Evolutionary conservation across 225 moss, liverwort and hornwort genomes (phyloP).

Genomic region (Physcomitrellopsis africana): DNA sequence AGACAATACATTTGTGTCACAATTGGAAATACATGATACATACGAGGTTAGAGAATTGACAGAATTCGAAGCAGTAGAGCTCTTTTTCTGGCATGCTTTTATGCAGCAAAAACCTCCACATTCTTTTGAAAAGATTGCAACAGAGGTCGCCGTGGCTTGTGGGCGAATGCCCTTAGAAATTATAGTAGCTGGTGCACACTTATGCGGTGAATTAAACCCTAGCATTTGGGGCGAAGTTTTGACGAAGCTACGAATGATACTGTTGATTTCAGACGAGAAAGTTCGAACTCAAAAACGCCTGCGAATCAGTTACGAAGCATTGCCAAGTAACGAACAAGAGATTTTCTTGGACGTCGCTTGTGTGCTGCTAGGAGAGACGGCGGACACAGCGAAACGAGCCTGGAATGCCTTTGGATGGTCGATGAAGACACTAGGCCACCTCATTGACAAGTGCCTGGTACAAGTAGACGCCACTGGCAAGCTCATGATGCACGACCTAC

Average conservation of each 20-base stretch:
- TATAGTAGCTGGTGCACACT: constrained; percentile 38
- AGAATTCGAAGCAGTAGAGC: constrained; percentile 27
- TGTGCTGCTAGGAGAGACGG: constrained; percentile 39
- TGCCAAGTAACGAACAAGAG: constrained; percentile 36
- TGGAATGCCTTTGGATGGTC: constrained; percentile 46
- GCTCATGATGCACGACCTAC: constrained; percentile 41
- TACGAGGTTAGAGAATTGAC: constrained; percentile 34
- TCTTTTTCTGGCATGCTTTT: constrained; percentile 50
- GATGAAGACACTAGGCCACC: constrained; percentile 33
- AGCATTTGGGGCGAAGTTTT: constrained; percentile 48
- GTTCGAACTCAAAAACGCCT: constrained; percentile 26
- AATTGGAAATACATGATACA: constrained; percentile 30
- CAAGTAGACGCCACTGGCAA: constrained; percentile 26
- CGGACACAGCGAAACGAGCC: constrained; percentile 34
- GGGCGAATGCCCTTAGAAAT: constrained; percentile 37
- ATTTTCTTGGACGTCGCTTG: constrained; percentile 44
- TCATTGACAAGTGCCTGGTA: constrained; percentile 46
- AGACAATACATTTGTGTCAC: constrained; percentile 37
- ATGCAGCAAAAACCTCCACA: constrained; percentile 34
- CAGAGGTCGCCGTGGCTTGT: constrained; percentile 39
- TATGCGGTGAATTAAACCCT: constrained; percentile 38
- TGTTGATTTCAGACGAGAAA: constrained; percentile 31
- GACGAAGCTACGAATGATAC: constrained; percentile 36
- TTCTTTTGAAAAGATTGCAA: constrained; percentile 42
- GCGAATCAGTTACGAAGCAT: constrained; percentile 36